Evolutionary conservation across 1,284 basidiomycete genomes (phyloP).

Genomic region (Tilletia horrida): DNA sequence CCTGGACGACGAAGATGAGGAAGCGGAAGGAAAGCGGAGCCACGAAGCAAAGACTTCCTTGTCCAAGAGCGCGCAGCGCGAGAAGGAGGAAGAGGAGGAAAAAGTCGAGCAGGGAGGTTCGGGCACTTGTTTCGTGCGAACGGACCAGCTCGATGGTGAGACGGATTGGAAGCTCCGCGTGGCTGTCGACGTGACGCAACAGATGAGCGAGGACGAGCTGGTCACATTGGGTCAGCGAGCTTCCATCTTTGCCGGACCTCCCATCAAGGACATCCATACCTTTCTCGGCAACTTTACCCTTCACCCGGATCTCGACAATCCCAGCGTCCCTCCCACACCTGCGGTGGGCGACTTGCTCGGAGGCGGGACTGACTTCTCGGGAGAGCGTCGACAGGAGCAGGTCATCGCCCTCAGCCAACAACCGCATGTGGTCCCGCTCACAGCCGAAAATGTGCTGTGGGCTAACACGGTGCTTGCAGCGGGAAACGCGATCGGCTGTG

Average conservation of each 20-base stretch:
- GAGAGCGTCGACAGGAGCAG: slow-evolving; percentile 9
- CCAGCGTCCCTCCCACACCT: slow-evolving; percentile 40
- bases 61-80: neutral
- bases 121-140: slow-evolving; percentile 94
- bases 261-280: slow-evolving; percentile 93
- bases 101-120: slow-evolving; percentile 52
- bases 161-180: slow-evolving; percentile 98
- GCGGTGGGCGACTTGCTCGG: slow-evolving; percentile 48
- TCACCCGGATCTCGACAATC: slow-evolving; percentile 56
- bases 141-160: slow-evolving; percentile 97
- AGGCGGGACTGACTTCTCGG: neutral
- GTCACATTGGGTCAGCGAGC: slow-evolving; percentile 59
- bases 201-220: slow-evolving; percentile 66
- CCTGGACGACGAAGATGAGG: slow-evolving; percentile 38
- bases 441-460: slow-evolving; percentile 93
- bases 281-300: slow-evolving; percentile 90
- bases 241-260: slow-evolving; percentile 70
- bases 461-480: slow-evolving; percentile 95
- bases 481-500: slow-evolving; percentile 84
- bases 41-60: slow-evolving; percentile 9
- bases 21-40: slow-evolving; percentile 5
- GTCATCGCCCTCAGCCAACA: slow-evolving; percentile 56
- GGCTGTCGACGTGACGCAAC: slow-evolving; percentile 79
- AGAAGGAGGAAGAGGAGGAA: slow-evolving; percentile 10
- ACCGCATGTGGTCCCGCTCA: slow-evolving; percentile 55